Percentiles rank a stretch among this genome's conserved stretches.
These are phyloP conservation scores for Lentinula boryana DNA, from an alignment of 768 basidiomycete genomes.

Conservation along the genomic window DNA sequence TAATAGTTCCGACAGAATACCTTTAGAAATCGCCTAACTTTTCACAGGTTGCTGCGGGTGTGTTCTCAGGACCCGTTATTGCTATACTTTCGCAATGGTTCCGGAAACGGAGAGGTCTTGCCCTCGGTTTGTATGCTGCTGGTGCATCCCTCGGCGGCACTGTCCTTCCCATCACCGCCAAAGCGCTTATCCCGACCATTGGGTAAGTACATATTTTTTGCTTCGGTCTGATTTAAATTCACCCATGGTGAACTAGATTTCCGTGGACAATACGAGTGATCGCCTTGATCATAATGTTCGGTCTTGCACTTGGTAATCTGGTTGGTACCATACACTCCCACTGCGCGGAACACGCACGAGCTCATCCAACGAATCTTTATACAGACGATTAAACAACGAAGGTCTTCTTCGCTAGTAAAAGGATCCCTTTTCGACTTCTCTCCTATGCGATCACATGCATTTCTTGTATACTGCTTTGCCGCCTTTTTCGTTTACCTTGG, in stretches of 20 bases:
- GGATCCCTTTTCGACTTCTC: constrained; percentile 35
- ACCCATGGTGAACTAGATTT: constrained; percentile 28
- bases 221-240: not conserved
- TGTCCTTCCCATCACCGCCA: constrained; percentile 37
- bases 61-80: constrained; percentile 35
- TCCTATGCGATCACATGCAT: constrained; percentile 30
- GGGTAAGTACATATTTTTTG: constrained; percentile 23
- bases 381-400: constrained; percentile 24
- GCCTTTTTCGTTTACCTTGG: constrained; percentile 38
- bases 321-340: constrained; percentile 14
- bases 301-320: constrained; percentile 35
- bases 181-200: constrained; percentile 30
- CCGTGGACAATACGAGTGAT: constrained; percentile 48
- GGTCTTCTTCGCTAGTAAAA: constrained; percentile 28
- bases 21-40: not conserved
- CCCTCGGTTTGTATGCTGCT: constrained; percentile 38
- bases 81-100: constrained; percentile 45
- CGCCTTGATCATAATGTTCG: constrained; percentile 34
- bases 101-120: constrained; percentile 33
- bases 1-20: constrained; percentile 16
- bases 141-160: constrained; percentile 44
- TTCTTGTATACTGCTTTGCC: constrained; percentile 31
- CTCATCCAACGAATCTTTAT: not conserved
- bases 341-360: not conserved
- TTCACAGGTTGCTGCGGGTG: constrained; percentile 21